Percentiles rank a stretch among this genome's conserved stretches.
Evolutionary conservation across 805 yeast genomes (phyloP).

Genomic region (Wickerhamomyces mucosus): DNA sequence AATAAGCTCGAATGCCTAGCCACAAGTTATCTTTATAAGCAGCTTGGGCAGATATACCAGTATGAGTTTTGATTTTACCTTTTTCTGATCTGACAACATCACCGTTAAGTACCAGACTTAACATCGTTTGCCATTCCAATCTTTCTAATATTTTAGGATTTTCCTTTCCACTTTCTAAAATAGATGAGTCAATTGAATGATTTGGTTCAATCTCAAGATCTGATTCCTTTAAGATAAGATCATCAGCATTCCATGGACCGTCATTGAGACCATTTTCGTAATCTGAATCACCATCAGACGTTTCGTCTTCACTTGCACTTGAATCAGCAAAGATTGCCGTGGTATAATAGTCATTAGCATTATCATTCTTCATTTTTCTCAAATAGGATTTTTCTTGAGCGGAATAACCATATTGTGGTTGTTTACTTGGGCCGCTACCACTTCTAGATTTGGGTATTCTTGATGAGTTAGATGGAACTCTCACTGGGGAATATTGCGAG

Average conservation of each 20-base stretch:
- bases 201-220: slow-evolving; percentile 39
- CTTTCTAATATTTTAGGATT: slow-evolving; percentile 52
- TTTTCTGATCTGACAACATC: slow-evolving; percentile 91
- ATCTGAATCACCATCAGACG: slow-evolving; percentile 17
- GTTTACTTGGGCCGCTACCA: slow-evolving; percentile 15
- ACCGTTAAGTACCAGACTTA: slow-evolving; percentile 83
- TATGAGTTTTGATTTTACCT: slow-evolving; percentile 53
- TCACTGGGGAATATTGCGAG: slow-evolving; percentile 17
- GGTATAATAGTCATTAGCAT: slow-evolving; percentile 63
- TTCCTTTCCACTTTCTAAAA: slow-evolving; percentile 15
- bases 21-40: slow-evolving; percentile 67
- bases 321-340: slow-evolving; percentile 46
- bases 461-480: slow-evolving; percentile 16
- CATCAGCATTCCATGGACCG: no score
- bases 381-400: slow-evolving; percentile 61
- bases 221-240: slow-evolving; percentile 28
- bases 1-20: slow-evolving; percentile 79
- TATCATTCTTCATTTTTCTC: slow-evolving; percentile 49
- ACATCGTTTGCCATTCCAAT: slow-evolving; percentile 93
- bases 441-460: slow-evolving; percentile 13
- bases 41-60: slow-evolving; percentile 41
- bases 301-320: slow-evolving; percentile 24
- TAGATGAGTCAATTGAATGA: slow-evolving; percentile 13
- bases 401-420: slow-evolving; percentile 21
- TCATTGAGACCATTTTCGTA: slow-evolving; percentile 7